Percentiles rank a stretch among this genome's conserved stretches.
These are phyloP conservation scores for Bretschneidera sinensis DNA, from an alignment of 345 rosid genomes.

Conservation along the genomic window DNA sequence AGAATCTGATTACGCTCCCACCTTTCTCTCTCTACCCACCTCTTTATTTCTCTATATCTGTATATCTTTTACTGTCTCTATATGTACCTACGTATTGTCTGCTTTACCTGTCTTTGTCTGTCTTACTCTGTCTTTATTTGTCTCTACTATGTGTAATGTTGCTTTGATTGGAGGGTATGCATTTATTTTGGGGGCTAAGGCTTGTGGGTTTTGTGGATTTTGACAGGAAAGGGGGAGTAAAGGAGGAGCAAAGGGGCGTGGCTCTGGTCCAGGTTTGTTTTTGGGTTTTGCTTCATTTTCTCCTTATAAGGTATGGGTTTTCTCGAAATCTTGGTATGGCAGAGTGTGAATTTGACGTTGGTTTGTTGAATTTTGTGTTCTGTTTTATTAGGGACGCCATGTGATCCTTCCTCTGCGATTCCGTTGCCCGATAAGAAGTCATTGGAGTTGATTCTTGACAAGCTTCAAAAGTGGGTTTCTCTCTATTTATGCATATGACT, in stretches of 20 bases:
- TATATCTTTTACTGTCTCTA: constrained; percentile 20
- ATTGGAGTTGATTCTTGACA: constrained; percentile 82
- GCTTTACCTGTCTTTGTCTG: constrained; percentile 44
- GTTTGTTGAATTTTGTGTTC: constrained; percentile 14
- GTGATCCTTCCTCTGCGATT: constrained; percentile 23
- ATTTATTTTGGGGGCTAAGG: constrained; percentile 9
- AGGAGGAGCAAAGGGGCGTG: constrained; percentile 29
- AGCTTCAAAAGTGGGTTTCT: constrained; percentile 75
- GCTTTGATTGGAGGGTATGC: constrained; percentile 9
- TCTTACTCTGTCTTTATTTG: constrained; percentile 22
- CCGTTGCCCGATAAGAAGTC: constrained; percentile 76
- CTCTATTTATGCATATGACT: constrained; percentile 1
- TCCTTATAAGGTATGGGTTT: not conserved
- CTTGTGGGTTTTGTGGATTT: constrained; percentile 22
- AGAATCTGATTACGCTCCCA: constrained; percentile 79
- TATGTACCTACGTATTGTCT: constrained; percentile 34
- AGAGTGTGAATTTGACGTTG: constrained; percentile 15
- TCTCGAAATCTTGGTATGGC: not conserved
- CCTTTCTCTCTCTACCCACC: constrained; percentile 53
- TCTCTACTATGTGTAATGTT: constrained; percentile 3
- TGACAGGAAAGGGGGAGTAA: constrained; percentile 55
- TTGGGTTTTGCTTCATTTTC: not conserved
- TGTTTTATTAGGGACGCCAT: constrained; percentile 48
- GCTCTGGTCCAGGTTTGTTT: constrained; percentile 51
- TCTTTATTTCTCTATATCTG: constrained; percentile 34